Evolutionary conservation across 2,329 filamentous ascomycete genomes (phyloP).

Genomic region (Aspergillus caelatus): DNA sequence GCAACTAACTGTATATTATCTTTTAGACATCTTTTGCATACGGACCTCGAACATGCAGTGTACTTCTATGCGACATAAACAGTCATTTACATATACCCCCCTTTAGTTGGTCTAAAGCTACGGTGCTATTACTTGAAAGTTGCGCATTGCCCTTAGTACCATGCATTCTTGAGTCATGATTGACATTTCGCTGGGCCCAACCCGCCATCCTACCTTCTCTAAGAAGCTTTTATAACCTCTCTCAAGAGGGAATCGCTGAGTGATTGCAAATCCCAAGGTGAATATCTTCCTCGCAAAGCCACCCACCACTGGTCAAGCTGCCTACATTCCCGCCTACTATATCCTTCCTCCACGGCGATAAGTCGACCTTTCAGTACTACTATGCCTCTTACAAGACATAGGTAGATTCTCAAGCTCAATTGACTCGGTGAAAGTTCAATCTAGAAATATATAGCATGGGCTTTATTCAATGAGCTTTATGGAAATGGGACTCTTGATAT

Average conservation of each 20-base stretch:
- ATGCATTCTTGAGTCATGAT: not conserved
- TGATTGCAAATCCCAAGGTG: too few species aligned
- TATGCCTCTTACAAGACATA: not conserved
- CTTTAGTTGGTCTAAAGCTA: not conserved
- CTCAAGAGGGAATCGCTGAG: too few species aligned
- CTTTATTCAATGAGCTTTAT: not conserved
- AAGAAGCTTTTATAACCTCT: not conserved
- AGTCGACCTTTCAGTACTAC: not conserved
- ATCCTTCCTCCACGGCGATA: not conserved
- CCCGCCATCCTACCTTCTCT: not conserved
- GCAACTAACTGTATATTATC: conserved; percentile 21
- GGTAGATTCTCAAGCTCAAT: not conserved
- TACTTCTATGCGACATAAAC: conserved; percentile 3
- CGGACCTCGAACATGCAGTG: not conserved
- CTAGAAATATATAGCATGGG: not conserved
- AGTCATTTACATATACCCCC: not conserved
- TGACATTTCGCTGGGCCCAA: not conserved
- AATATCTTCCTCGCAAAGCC: not conserved
- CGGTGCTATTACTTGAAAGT: not conserved
- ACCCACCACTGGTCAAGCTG: too few species aligned
- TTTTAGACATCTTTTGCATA: conserved; percentile 6
- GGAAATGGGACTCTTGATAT: not conserved
- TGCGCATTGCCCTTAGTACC: not conserved
- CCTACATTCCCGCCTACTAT: not conserved
- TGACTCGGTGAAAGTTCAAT: not conserved